These are phyloP conservation scores for Paecilomyces sp. DNA, from an alignment of 2,329 filamentous ascomycete species.

Conservation along the genomic window DNA sequence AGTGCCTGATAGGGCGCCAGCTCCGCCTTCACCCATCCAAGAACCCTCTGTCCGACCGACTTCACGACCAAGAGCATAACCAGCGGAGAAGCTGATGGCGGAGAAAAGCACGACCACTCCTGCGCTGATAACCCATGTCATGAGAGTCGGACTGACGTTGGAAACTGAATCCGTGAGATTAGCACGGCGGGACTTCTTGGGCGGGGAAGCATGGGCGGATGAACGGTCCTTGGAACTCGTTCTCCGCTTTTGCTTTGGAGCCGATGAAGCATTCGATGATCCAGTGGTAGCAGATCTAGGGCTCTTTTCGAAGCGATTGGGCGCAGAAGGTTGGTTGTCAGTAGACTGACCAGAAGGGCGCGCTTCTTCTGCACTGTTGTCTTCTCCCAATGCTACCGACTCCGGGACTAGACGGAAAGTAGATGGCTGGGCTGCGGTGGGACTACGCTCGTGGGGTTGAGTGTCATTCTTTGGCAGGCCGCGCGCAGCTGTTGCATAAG, in stretches of 20 bases:
- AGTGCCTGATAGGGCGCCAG: constrained; percentile 15
- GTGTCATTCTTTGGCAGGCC: constrained; percentile 59
- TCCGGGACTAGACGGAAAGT: constrained; percentile 55
- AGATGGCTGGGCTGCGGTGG: constrained; percentile 37
- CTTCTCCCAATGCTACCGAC: constrained; percentile 49
- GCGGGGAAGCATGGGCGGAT: constrained; percentile 17
- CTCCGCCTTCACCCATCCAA: constrained; percentile 19
- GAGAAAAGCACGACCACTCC: constrained; percentile 58
- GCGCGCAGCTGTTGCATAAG: constrained; percentile 86
- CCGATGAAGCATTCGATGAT: constrained; percentile 9
- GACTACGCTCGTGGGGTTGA: constrained; percentile 17
- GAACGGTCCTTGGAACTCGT: constrained; percentile 32
- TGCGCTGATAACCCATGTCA: constrained; percentile 60
- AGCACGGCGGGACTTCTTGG: constrained; percentile 28
- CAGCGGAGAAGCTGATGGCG: constrained; percentile 58
- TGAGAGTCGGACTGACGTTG: constrained; percentile 50
- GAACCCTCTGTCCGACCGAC: constrained; percentile 46
- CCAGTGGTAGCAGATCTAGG: constrained; percentile 12
- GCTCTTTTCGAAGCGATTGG: constrained; percentile 16
- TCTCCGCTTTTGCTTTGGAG: constrained; percentile 22
- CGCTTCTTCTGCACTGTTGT: constrained; percentile 17
- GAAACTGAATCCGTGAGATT: constrained; percentile 22
- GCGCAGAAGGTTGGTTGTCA: constrained; percentile 10
- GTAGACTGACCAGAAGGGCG: constrained; percentile 11
- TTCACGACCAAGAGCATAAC: constrained; percentile 56